These are phyloP conservation scores for Puccinia triticina DNA, from an alignment of 1,284 basidiomycete genomes.

Conservation along the genomic window DNA sequence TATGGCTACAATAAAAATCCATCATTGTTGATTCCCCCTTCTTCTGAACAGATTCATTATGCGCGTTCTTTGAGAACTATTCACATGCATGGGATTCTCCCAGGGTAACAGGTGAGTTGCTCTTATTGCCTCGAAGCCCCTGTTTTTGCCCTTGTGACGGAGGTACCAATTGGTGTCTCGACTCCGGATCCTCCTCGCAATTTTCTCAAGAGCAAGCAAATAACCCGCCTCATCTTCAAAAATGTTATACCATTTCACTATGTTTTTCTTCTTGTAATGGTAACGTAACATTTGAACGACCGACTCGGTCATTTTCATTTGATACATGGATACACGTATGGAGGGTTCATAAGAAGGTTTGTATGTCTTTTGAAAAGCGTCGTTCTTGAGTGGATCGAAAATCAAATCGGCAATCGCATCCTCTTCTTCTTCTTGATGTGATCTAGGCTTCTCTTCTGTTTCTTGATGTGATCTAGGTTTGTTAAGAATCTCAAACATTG, in stretches of 20 bases:
- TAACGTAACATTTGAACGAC: background rate
- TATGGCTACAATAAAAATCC: too few relatives aligned
- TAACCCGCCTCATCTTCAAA: background rate
- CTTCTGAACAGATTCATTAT: too few relatives aligned
- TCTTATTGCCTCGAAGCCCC: too few relatives aligned
- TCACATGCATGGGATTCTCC: too few relatives aligned
- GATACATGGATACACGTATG: background rate
- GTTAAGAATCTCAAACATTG: background rate
- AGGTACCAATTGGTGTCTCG: too few relatives aligned
- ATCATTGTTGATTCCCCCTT: too few relatives aligned
- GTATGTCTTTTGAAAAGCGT: background rate
- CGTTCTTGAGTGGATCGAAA: background rate
- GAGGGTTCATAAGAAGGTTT: background rate
- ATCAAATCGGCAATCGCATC: background rate
- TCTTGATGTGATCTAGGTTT: background rate
- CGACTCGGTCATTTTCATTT: background rate
- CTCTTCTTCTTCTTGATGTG: background rate
- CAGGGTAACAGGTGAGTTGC: too few relatives aligned
- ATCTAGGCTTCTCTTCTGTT: background rate
- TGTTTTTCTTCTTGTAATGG: slow-evolving; percentile 6
- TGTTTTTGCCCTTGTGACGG: too few relatives aligned
- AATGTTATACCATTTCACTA: background rate
- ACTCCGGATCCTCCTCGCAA: background rate
- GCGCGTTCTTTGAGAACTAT: too few relatives aligned
- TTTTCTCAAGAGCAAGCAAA: background rate